Base-by-base conservation (phyloP, 1,139 yeast genomes). In the Blastobotrys proliferans region DNA sequence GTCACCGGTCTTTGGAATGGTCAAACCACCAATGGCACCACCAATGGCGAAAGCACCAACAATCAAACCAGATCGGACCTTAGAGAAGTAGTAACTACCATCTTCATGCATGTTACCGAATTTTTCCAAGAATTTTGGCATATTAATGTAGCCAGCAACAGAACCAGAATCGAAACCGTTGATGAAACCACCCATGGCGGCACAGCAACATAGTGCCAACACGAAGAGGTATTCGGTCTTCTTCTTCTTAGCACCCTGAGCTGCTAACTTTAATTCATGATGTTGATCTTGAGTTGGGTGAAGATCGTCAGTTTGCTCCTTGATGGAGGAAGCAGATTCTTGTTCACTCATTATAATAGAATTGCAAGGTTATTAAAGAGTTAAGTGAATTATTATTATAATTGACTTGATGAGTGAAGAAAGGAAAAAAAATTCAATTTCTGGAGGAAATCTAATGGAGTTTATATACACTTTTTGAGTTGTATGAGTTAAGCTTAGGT, bases 131-230 rank as follows among this genome's bases (percentile, higher is more conserved):
- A 80, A 86, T 54, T 78, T 79, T 3, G 75, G 66, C 85, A 81
- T 81, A 55, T 79, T 80, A 58, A 83, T 73, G 55, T 83, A 79
- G 57, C 94, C 94, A 31, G 77, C 69, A 50, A 76, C 76, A 44
- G 78, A 74, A 57, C 81, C 81, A 4, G 80, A 74, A 56, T 77
- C 81, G 58, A 73, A 77, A 52, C 81, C 81, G 54, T 66, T 76
- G 46, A 76, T 67, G 20, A 55, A 55, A 10, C 60, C 60, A 29
- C 60, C 60, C 53, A 55, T 51, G 21, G 60, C 60, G n/a, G 52
- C 46, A 31, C 48, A 45, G 11, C 43, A 41, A 11, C 30, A 27
- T 16, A 51, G 48, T 16, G 43, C 33, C n/a, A 47, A 44, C 20
- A 51, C 53, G 30, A 45, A 35, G 16, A 46, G 3, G 21, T 38